A percentile compares a stretch with the other conserved stretches of the same genome.
Conservation (phyloP, 495 filamentous ascomycete species). For the Chaetomium tenue region DNA sequence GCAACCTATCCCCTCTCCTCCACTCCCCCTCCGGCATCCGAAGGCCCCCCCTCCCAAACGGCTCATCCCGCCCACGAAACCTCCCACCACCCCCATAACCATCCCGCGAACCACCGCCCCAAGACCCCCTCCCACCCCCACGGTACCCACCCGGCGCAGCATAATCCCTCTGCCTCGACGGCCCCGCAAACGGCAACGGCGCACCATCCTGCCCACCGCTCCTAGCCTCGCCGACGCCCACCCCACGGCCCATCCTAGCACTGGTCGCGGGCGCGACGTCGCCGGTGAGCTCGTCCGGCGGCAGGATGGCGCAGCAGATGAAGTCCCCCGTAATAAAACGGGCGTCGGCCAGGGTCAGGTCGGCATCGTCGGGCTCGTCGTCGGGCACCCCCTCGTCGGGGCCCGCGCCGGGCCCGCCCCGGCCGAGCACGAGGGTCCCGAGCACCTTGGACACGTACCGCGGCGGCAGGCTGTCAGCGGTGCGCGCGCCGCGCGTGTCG, state of each 20-base stretch:
- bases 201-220: slow-evolving; percentile 37
- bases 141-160: slow-evolving; percentile 24
- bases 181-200: slow-evolving; percentile 29
- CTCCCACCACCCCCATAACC: slow-evolving; percentile 11
- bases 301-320: slow-evolving; percentile 74
- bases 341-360: slow-evolving; percentile 70
- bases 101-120: slow-evolving; percentile 9
- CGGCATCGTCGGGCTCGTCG: slow-evolving; percentile 30
- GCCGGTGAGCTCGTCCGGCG: slow-evolving; percentile 66
- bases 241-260: slow-evolving; percentile 41
- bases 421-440: slow-evolving; percentile 73
- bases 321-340: slow-evolving; percentile 88
- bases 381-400: slow-evolving; percentile 3
- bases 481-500: slow-evolving; percentile 60
- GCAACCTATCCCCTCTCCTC: slow-evolving; percentile 57
- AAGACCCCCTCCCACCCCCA: slow-evolving; percentile 17
- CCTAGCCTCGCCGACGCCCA: slow-evolving; percentile 39
- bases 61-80: slow-evolving; percentile 15
- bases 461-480: slow-evolving; percentile 36
- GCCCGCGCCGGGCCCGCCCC: slow-evolving; percentile 15
- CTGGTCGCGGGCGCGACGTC: slow-evolving; percentile 59
- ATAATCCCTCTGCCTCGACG: slow-evolving; percentile 31
- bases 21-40: slow-evolving; percentile 56
- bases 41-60: slow-evolving; percentile 28
- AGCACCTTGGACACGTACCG: slow-evolving; percentile 73